Evolutionary conservation across 2,329 filamentous ascomycete species (phyloP).

Genomic region (Penicillium sp.): DNA sequence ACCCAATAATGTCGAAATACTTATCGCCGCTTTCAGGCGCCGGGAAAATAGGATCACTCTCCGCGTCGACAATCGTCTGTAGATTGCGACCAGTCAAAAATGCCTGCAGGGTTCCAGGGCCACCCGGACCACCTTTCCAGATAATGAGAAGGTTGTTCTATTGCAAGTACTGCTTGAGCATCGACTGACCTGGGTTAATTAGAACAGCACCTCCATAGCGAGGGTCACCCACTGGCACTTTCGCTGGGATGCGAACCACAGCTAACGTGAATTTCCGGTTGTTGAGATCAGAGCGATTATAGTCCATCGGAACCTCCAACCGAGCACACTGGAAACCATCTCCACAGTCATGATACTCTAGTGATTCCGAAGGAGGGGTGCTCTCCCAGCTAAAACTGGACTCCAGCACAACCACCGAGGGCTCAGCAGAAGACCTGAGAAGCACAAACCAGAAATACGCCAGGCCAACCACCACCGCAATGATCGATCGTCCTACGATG

Average conservation of each 20-base stretch:
- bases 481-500: conserved; percentile 1
- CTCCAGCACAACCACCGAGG: background rate
- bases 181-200: conserved; percentile 43
- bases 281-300: conserved; percentile 36
- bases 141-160: background rate
- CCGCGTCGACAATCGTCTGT: conserved; percentile 40
- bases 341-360: conserved; percentile 45
- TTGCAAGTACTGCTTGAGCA: background rate
- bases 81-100: conserved; percentile 33
- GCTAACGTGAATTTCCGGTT: conserved; percentile 42
- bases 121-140: conserved; percentile 43
- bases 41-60: conserved; percentile 16
- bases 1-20: conserved; percentile 46
- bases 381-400: conserved; percentile 20
- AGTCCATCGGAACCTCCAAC: conserved; percentile 50
- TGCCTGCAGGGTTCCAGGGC: conserved; percentile 40
- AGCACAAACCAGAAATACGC: background rate
- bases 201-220: conserved; percentile 49
- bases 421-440: background rate
- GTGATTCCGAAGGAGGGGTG: conserved; percentile 27
- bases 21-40: conserved; percentile 9
- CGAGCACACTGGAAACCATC: conserved; percentile 50
- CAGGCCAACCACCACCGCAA: background rate
- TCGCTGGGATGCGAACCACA: conserved; percentile 48
- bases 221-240: conserved; percentile 39